These are phyloP conservation scores for Lactarius psammicola DNA, from an alignment of 768 basidiomycete genomes.

Conservation along the genomic window DNA sequence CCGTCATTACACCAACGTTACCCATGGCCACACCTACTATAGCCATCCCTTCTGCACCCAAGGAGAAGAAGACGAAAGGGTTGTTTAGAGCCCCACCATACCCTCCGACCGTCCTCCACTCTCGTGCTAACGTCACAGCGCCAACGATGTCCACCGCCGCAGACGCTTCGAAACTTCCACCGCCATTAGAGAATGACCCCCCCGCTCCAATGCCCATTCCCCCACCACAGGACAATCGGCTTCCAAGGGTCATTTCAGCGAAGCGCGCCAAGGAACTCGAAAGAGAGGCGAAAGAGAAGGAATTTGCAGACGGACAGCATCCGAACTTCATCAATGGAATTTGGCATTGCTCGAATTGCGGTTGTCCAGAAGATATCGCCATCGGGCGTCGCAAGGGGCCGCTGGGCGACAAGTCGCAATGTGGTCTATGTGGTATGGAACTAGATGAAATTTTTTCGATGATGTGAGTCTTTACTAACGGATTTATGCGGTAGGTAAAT, in stretches of 20 bases:
- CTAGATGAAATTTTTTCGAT: conserved; percentile 4
- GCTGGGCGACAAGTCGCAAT: conserved; percentile 85
- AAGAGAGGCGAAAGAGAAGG: conserved; percentile 79
- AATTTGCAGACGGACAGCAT: conserved; percentile 80
- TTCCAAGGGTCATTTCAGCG: conserved; percentile 49
- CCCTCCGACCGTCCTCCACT: conserved; percentile 51
- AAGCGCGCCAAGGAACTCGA: conserved; percentile 73
- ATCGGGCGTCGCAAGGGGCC: conserved; percentile 87
- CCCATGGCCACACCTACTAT: conserved; percentile 42
- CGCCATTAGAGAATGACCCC: conserved; percentile 61
- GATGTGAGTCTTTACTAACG: conserved; percentile 4
- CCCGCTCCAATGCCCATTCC: conserved; percentile 40
- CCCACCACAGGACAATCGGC: conserved; percentile 46
- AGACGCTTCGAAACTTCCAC: conserved; percentile 55
- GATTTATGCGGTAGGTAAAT: conserved; percentile 60
- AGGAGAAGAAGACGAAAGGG: conserved; percentile 69
- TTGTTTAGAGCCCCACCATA: conserved; percentile 71
- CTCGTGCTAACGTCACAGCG: conserved; percentile 57
- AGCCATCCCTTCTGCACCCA: conserved; percentile 43
- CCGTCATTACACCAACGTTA: conserved; percentile 45
- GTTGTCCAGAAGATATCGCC: conserved; percentile 84
- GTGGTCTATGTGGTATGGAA: conserved; percentile 83
- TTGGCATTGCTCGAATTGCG: conserved; percentile 96
- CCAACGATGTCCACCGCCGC: conserved; percentile 69
- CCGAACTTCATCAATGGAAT: conserved; percentile 78